These are phyloP conservation scores for Tuber microsphaerosporum DNA, from an alignment of 495 filamentous ascomycete species.

Conservation along the genomic window DNA sequence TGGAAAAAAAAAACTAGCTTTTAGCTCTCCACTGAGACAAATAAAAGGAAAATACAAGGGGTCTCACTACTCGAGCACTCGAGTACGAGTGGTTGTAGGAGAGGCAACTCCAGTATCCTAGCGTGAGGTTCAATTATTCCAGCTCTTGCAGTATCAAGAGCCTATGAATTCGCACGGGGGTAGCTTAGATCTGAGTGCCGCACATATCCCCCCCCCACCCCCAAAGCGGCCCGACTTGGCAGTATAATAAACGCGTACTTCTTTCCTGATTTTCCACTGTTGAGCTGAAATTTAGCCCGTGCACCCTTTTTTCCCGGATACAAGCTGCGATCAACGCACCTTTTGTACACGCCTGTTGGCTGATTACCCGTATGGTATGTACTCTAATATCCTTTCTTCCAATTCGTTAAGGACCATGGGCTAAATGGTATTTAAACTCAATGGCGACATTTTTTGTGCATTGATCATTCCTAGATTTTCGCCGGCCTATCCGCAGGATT, in stretches of 20 bases:
- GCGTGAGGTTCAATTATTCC: neutral
- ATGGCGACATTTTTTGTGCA: neutral
- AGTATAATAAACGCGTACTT: neutral
- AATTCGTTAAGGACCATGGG: neutral
- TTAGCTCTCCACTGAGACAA: neutral
- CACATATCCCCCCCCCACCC: neutral
- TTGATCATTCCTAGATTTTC: neutral
- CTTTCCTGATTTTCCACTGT: neutral
- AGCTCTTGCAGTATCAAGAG: neutral
- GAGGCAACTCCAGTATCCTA: neutral
- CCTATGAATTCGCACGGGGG: neutral
- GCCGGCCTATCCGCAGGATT: neutral
- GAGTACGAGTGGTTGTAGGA: neutral
- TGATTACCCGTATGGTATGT: neutral
- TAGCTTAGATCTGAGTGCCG: neutral
- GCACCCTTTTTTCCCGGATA: neutral
- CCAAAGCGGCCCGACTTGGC: neutral
- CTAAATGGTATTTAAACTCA: neutral
- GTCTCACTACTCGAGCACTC: neutral
- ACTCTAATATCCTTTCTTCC: neutral
- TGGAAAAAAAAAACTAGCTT: neutral
- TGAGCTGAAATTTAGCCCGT: neutral
- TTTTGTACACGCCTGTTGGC: neutral
- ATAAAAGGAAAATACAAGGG: neutral
- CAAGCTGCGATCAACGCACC: neutral